Conservation (phyloP, 169 alveolate genomes). For the Cystoisospora suis region DNA sequence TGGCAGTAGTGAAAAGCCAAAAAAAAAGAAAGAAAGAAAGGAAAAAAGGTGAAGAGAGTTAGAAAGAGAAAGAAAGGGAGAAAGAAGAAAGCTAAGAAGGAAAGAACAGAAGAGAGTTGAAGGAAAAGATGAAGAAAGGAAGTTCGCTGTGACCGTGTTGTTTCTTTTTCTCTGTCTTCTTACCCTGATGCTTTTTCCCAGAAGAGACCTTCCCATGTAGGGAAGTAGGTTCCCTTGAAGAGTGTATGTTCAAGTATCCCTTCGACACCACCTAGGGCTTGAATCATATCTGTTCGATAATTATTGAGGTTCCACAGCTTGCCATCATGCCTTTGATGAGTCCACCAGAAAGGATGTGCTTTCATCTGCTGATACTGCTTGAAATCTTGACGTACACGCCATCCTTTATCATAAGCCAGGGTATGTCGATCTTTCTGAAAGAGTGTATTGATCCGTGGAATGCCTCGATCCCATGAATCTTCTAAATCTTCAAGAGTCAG, state of each 20-base stretch:
- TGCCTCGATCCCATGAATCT: slow-evolving; percentile 99
- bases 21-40: no score
- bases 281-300: slow-evolving; percentile 99
- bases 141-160: not conserved
- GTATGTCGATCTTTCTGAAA: slow-evolving; percentile 99
- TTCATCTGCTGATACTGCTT: slow-evolving; percentile 95
- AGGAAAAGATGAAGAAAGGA: not conserved
- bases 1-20: no score
- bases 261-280: slow-evolving; percentile 99
- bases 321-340: slow-evolving; percentile 99
- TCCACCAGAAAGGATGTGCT: slow-evolving; percentile 99
- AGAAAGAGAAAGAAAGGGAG: no score
- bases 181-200: slow-evolving; percentile 99
- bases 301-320: slow-evolving; percentile 99
- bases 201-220: slow-evolving; percentile 99
- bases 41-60: no score
- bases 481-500: slow-evolving; percentile 98
- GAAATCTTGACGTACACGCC: slow-evolving; percentile 99
- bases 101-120: not conserved
- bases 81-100: no score
- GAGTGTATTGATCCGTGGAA: slow-evolving; percentile 99
- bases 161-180: not conserved
- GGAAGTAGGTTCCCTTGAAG: slow-evolving; percentile 99
- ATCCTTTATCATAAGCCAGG: slow-evolving; percentile 99
- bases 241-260: slow-evolving; percentile 99